These are phyloP conservation scores for Arthrobotrys conoides DNA, from an alignment of 2,329 filamentous ascomycete species.

Conservation along the genomic window DNA sequence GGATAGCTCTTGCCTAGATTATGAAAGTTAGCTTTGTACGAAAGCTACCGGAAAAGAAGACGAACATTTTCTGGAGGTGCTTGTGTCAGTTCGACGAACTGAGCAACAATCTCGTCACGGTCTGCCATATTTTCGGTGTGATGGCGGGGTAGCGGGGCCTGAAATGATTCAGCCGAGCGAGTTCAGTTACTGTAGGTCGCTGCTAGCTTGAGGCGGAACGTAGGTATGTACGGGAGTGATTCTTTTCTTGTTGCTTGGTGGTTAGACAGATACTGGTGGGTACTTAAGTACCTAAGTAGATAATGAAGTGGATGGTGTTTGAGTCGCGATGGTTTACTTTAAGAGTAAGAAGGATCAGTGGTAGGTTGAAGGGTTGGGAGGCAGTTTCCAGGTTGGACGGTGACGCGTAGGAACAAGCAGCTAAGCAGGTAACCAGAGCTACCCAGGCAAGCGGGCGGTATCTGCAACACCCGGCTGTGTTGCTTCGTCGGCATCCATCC, in stretches of 20 bases:
- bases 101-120: constrained; percentile 48
- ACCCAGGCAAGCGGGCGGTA: constrained; percentile 18
- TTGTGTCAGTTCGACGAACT: constrained; percentile 60
- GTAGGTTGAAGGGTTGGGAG: constrained; percentile 1
- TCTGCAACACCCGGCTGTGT: constrained; percentile 30
- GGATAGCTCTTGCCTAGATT: constrained; percentile 76
- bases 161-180: background rate
- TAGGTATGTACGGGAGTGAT: background rate
- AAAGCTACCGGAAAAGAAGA: constrained; percentile 1
- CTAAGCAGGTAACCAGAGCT: constrained; percentile 1
- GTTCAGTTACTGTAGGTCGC: background rate
- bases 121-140: constrained; percentile 50
- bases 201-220: background rate
- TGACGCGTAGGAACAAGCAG: constrained; percentile 24
- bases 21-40: background rate
- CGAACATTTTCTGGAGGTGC: constrained; percentile 62
- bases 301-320: background rate
- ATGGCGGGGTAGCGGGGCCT: constrained; percentile 56
- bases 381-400: background rate
- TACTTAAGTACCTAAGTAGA: no score
- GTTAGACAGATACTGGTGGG: no score
- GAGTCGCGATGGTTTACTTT: background rate
- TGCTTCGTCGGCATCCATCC: constrained; percentile 7
- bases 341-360: background rate
- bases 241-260: background rate